Percentiles rank a stretch among this genome's conserved stretches.
These are phyloP conservation scores for Brassica cretica DNA, from an alignment of 345 rosid species.

Conservation along the genomic window DNA sequence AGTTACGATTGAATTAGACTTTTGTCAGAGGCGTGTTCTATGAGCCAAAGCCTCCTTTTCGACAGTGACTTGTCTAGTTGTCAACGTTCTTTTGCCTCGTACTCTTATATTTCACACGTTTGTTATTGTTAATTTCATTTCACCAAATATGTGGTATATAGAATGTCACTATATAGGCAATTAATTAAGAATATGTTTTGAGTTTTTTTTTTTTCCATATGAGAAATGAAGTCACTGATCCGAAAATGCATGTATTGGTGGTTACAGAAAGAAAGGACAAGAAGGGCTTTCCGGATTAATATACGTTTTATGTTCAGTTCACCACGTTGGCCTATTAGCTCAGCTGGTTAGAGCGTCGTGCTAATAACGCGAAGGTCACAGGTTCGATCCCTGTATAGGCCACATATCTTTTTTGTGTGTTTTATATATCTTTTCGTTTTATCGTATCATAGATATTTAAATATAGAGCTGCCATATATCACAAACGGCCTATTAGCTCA, in stretches of 20 bases:
- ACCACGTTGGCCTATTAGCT: constrained; percentile 53
- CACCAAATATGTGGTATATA: background rate
- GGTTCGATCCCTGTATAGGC: constrained; percentile 81
- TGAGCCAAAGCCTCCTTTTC: constrained; percentile 25
- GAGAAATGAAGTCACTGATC: too few relatives aligned
- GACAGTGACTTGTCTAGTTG: constrained; percentile 37
- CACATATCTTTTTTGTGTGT: constrained; percentile 11
- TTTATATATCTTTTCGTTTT: background rate
- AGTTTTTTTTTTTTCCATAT: too few relatives aligned
- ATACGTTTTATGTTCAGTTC: too few relatives aligned
- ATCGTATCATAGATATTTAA: too few relatives aligned
- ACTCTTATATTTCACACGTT: constrained; percentile 17
- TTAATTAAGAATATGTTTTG: too few relatives aligned
- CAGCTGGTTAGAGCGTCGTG: constrained; percentile 95
- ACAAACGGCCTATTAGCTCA: constrained; percentile 48
- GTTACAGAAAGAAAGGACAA: too few relatives aligned
- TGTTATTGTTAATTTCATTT: background rate
- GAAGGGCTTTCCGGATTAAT: too few relatives aligned
- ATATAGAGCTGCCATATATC: background rate
- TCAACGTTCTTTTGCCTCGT: constrained; percentile 17
- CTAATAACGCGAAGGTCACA: constrained; percentile 94
- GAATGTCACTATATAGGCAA: too few relatives aligned
- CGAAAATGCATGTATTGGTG: too few relatives aligned
- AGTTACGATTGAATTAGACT: constrained; percentile 3
- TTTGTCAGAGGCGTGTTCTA: constrained; percentile 33